Evolutionary conservation across 106 monocot species (phyloP), one percentile per base, ranked within the genome.

Genomic region (Apostasia shenzhenica): DNA sequence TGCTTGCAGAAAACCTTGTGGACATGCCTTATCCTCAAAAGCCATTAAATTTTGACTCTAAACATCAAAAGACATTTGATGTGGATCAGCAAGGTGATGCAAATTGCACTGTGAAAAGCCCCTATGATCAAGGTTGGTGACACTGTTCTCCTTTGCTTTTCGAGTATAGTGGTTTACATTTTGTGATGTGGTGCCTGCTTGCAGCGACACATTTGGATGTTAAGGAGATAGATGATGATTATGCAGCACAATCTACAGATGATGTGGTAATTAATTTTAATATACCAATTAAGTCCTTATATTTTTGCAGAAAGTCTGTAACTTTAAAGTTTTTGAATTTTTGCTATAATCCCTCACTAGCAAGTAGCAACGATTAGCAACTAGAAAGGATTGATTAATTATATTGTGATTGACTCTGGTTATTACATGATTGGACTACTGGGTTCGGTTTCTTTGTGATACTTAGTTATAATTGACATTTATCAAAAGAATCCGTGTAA

Each of bases 1-100:
- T 99, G 97, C 61, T 99, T 44, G 97, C 97, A 54, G 90, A 99
- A 83, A 99, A 99, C 69, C 92, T 99, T 74, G 85, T 90, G 53
- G 83, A 82, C 55, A 76, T 67, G 55, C 84, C 78, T 40, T 69
- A 48, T 75, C 13, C 68, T 48, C 62, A 51, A 59, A 71, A 68
- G 44, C 45, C 64, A 38, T 54, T 45, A 5, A 50, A 51, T 66
- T 57, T 58, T 59, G 71, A 78, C 55, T 63, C 67, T 69, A 45
- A 7, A 54, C 49, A 54, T 37, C 55, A 70, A 58, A 69, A 75
- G 72, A 47, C 48, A 69, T 65, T 66, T 41, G 42, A 71, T 66
- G 70, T 67, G 14, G 72, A 81, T 63, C 40, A 26, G 65, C 76
- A 79, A 60, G 76, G 42, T 8, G 67, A 71, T 58, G 62, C 63